Percentiles rank a stretch among this genome's conserved stretches.
Conservation (phyloP, 2,329 filamentous ascomycete species). For the Colletotrichum musicola region DNA sequence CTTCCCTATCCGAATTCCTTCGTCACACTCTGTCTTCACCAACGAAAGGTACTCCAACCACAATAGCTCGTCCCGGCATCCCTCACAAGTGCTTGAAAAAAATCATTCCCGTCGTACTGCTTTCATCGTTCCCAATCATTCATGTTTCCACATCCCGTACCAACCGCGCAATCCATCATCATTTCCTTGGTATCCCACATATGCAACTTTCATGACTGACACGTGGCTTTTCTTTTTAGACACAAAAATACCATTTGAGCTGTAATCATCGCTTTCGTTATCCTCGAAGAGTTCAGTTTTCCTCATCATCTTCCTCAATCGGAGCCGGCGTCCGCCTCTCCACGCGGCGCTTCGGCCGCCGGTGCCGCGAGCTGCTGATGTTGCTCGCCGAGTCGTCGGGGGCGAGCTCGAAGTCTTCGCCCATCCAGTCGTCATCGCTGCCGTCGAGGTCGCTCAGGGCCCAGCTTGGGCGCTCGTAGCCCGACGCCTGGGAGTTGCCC, state of each 20-base stretch:
- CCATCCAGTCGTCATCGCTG: slow-evolving; percentile 70
- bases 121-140: neutral
- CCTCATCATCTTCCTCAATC: slow-evolving; percentile 80
- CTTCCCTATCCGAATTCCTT: too few species aligned
- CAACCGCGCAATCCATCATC: slow-evolving; percentile 6
- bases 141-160: neutral
- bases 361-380: slow-evolving; percentile 77
- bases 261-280: slow-evolving; percentile 18
- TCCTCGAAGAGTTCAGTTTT: slow-evolving; percentile 49
- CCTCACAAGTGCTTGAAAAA: too few species aligned
- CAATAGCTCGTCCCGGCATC: too few species aligned
- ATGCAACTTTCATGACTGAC: slow-evolving; percentile 10
- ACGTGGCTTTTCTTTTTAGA: neutral
- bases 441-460: slow-evolving; percentile 60
- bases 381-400: slow-evolving; percentile 87
- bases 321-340: slow-evolving; percentile 79
- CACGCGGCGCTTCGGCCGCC: slow-evolving; percentile 75
- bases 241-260: neutral
- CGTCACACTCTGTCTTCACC: neutral
- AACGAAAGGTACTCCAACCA: too few species aligned
- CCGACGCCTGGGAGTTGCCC: slow-evolving; percentile 59
- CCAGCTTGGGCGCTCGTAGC: slow-evolving; percentile 63
- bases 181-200: slow-evolving; percentile 21
- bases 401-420: slow-evolving; percentile 72
- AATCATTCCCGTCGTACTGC: too few species aligned